Evolutionary conservation across 306 rosid genomes (phyloP).

Genomic region (Parietaria judaica): DNA sequence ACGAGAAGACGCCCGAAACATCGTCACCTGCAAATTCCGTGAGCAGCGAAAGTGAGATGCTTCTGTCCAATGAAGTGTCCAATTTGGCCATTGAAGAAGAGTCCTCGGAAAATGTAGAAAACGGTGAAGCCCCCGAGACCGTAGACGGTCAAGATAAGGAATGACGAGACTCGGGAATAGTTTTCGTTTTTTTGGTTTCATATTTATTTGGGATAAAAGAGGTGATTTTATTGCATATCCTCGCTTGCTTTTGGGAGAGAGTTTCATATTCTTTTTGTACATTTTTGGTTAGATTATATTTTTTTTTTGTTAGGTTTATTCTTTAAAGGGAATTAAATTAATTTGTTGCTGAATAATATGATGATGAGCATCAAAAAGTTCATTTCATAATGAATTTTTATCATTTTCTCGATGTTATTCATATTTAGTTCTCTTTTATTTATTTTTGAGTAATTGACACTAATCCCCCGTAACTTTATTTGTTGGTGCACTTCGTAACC

Average conservation of each 20-base stretch:
- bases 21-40: conserved; percentile 27
- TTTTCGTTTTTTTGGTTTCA: background rate
- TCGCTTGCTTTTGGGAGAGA: conserved; percentile 19
- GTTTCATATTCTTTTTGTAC: conserved; percentile 33
- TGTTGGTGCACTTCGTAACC: too few species aligned
- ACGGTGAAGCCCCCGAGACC: conserved; percentile 2
- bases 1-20: conserved; percentile 24
- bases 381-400: background rate
- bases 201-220: background rate
- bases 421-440: too few species aligned
- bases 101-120: conserved; percentile 18
- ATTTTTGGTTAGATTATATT: conserved; percentile 25
- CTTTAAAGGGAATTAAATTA: conserved; percentile 29
- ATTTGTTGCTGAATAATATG: conserved; percentile 26
- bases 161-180: conserved; percentile 9
- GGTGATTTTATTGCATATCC: conserved; percentile 19
- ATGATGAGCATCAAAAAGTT: conserved; percentile 8
- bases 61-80: conserved; percentile 31
- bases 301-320: conserved; percentile 34
- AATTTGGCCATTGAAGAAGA: conserved; percentile 34
- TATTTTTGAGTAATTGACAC: too few species aligned
- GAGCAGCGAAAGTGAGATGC: conserved; percentile 27
- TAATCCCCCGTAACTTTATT: too few species aligned
- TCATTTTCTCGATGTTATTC: background rate
- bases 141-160: conserved; percentile 26